Base-by-base conservation (phyloP, 108 stramenopile genomes). In the Stephanodiscus minutulus region DNA sequence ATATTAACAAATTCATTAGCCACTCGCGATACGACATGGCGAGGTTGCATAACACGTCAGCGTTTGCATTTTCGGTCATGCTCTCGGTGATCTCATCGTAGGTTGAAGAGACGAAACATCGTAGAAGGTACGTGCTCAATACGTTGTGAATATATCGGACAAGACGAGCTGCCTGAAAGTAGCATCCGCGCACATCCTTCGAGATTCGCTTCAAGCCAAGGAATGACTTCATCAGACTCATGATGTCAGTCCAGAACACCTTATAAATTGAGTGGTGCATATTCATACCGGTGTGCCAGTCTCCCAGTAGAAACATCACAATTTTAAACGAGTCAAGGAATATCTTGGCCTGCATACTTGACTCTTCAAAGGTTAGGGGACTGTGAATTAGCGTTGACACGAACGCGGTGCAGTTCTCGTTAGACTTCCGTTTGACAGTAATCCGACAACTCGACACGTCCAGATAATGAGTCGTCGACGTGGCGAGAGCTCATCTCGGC, bases 211-310 rank as follows among this genome's bases (percentile, higher is more conserved):
- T 65, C 64, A 43, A 65, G 17, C 64, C 64, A 22, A 65, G 47
- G 31, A 15, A 22, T 1, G 18, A 31, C 17, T 35, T 18, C 31
- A 65, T 28, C 6, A 37, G 48, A 29, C 50, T 21, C 3, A 65
- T 6, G 22, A 48, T 49, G 25, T 31, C 47, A 48, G 37, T 49
- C 18, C 27, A 54, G 50, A 47, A 54, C 18, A 18, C n/a, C 10
- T 54, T 66, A 15, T 36, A 33, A n/a, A 54, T 53, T 4, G 15
- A 20, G 2, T 53, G 25, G 3, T 15, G 8, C 31, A 21, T 54
- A 28, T 33, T 18, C 25, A 66, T 28, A 18, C 66, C 66, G 18
- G 52, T 54, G 52, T 64, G 64, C 64, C 39, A 64, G 44, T 64
- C 46, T 22, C 64, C 64, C 11, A 29, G 22, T 0, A 64, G 22